Evolutionary conservation across 805 yeast genomes (phyloP), one percentile per base, ranked within the genome.

Genomic region (Candida palmyrensis): DNA sequence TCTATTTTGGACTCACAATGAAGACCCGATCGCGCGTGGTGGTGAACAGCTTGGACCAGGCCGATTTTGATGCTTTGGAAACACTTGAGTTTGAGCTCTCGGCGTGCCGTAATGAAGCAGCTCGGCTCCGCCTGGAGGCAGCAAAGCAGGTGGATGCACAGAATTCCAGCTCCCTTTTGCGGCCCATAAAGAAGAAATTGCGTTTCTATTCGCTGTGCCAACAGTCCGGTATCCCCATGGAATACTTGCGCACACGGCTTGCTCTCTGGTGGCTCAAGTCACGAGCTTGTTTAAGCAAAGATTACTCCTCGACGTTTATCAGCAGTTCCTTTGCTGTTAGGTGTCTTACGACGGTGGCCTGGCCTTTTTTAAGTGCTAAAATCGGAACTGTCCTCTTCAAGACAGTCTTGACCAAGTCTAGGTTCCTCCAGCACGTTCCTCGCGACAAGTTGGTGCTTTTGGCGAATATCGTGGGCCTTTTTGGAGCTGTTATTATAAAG

Each of bases 331-430:
- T 43, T 4, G 43, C 59, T 1, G 40, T 62, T 10, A 37, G 57
- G 22, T 41, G 49, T 7, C 32, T 62, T 11, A 53, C 68, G 9
- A 59, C 70, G 2, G 17, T 59, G n/a, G 12, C 56, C 25, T 65
- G 71, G 71, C 71, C 71, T 10, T 59, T 52, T 34, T 23, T 55
- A 9, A 53, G 65, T 6, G 51, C 67, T 0, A 57, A 58, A 31
- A 19, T 61, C 3, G 70, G 71, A 1, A 30, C 30, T 13, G 20
- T 53, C 5, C 35, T 64, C 7, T 44, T 29, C 21, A 27, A 41
- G 6, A 21, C 38, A 2, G 18, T 46, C 1, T 29, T 48, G 12
- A 40, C 37, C 29, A 33, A 39, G 11, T 18, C 27, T 30, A 36
- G 33, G 26, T 27, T 34, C 20, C 23, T 32, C 15, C 11, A 22